Base-by-base conservation (phyloP, 2,329 filamentous ascomycete genomes). In the Geosmithia morbida region DNA sequence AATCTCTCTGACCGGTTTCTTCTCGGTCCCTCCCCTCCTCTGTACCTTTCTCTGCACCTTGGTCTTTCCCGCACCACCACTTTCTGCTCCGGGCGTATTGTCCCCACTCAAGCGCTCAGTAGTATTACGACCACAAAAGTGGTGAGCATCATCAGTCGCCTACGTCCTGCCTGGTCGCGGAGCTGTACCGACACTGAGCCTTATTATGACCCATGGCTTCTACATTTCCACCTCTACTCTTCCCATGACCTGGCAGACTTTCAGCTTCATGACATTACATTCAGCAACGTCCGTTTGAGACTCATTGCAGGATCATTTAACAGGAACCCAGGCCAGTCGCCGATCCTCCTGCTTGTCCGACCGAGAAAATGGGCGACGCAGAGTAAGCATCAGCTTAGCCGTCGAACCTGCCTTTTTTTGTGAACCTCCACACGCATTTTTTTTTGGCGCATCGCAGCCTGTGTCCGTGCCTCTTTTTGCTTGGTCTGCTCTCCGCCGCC, bases 381-480 rank as follows among this genome's bases (percentile, higher is more conserved):
- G 13, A 37, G 42, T 11, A 37, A 29, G 19, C 29, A 45, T 41
- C 48, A 41, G 49, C 50, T 41, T 46, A 48, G 33, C 44, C n/a
- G 44, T 44, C 41, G 17, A 44, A 49, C 60, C 53, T 45, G 33
- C 14, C 10, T 37, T 37, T 16, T 37, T 16, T 11, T 37, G 11
- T 37, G 10, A 11, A 16, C 3, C 14, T 37, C 33, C 3, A 37
- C 14, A 11, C 33, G 14, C 33, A 37, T 37, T 37, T 16, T 37
- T 16, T 16, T 16, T 37, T 16, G 33, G 10, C 11, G 11, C 33
- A 37, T 11, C 33, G 14, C 33, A 37, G 33, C 33, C 8, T 8
- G 22, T 26, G 22, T 26, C 22, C 8, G 22, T 26, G 22, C 22
- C 22, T 26, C 33, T 37, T 37, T 37, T 11, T 11, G 6, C 11